A percentile compares a stretch with the other conserved stretches of the same genome.
Evolutionary conservation across 352 stramenopile species (phyloP).

Genomic region (Stephanocyclus meneghinianus): DNA sequence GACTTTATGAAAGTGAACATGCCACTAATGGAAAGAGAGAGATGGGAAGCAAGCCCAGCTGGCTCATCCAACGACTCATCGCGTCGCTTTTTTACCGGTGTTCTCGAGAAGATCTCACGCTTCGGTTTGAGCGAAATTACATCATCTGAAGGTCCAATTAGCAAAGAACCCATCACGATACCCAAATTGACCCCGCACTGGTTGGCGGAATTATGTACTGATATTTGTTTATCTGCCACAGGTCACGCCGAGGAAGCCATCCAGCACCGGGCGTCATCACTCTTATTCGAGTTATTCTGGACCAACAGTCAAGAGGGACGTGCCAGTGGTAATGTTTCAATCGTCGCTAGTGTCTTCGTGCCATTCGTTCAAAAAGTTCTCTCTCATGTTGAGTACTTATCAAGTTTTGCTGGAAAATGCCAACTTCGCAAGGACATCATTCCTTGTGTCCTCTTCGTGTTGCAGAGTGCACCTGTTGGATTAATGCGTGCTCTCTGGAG

Average conservation of each 20-base stretch:
- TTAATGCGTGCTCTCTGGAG: slow-evolving; percentile 79
- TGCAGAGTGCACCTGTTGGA: slow-evolving; percentile 77
- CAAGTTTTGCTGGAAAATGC: slow-evolving; percentile 71
- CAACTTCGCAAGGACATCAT: slow-evolving; percentile 81
- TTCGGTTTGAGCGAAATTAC: slow-evolving; percentile 59
- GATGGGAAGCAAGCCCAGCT: slow-evolving; percentile 52
- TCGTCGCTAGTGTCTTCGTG: slow-evolving; percentile 78
- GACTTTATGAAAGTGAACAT: slow-evolving; percentile 77
- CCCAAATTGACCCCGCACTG: slow-evolving; percentile 77
- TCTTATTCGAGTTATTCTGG: slow-evolving; percentile 83
- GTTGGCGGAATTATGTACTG: slow-evolving; percentile 76
- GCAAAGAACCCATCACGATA: slow-evolving; percentile 51
- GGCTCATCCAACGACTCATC: slow-evolving; percentile 38
- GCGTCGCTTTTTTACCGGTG: slow-evolving; percentile 66
- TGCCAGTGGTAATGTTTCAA: slow-evolving; percentile 62
- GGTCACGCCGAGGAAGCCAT: slow-evolving; percentile 79
- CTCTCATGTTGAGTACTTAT: slow-evolving; percentile 68
- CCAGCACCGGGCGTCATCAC: slow-evolving; percentile 71
- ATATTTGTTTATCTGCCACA: slow-evolving; percentile 78
- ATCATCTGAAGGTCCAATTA: slow-evolving; percentile 45
- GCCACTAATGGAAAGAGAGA: slow-evolving; percentile 80
- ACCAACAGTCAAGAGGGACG: slow-evolving; percentile 65
- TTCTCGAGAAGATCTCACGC: slow-evolving; percentile 61
- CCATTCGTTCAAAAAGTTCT: slow-evolving; percentile 81
- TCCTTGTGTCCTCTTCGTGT: slow-evolving; percentile 75